Percentiles rank a stretch among this genome's conserved stretches.
Evolutionary conservation across 129 eudicot species (phyloP).

Genomic region (Centella asiatica): DNA sequence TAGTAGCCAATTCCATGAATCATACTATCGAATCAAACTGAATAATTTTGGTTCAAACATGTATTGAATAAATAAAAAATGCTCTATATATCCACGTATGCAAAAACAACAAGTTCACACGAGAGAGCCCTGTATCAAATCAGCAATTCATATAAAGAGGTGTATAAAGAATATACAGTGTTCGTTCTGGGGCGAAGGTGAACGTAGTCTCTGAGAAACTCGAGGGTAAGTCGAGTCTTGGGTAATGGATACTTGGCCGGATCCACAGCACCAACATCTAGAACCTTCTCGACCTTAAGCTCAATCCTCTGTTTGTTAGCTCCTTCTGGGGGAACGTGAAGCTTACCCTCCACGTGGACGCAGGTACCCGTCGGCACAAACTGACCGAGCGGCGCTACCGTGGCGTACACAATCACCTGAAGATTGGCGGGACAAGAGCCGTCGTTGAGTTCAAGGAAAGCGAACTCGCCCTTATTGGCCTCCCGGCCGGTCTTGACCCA

Average conservation of each 20-base stretch:
- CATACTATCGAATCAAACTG: no score
- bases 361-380: slow-evolving; percentile 64
- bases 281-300: slow-evolving; percentile 42
- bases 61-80: no score
- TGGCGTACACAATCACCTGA: slow-evolving; percentile 55
- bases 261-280: slow-evolving; percentile 55
- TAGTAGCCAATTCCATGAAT: no score
- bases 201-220: slow-evolving; percentile 58
- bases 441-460: slow-evolving; percentile 76
- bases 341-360: slow-evolving; percentile 62
- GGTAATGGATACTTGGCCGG: slow-evolving; percentile 80
- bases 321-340: slow-evolving; percentile 68
- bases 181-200: slow-evolving; percentile 81
- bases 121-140: no score
- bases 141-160: not conserved
- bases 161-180: slow-evolving; percentile 20
- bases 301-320: slow-evolving; percentile 58
- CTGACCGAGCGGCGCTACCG: slow-evolving; percentile 35
- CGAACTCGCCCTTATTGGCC: slow-evolving; percentile 64
- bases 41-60: no score
- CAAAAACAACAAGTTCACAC: not conserved
- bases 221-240: slow-evolving; percentile 57
- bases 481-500: slow-evolving; percentile 92
- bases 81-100: no score
- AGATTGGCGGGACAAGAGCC: slow-evolving; percentile 88